These are phyloP conservation scores for Simplicillium sp. DNA, from an alignment of 2,329 filamentous ascomycete species.

Conservation along the genomic window DNA sequence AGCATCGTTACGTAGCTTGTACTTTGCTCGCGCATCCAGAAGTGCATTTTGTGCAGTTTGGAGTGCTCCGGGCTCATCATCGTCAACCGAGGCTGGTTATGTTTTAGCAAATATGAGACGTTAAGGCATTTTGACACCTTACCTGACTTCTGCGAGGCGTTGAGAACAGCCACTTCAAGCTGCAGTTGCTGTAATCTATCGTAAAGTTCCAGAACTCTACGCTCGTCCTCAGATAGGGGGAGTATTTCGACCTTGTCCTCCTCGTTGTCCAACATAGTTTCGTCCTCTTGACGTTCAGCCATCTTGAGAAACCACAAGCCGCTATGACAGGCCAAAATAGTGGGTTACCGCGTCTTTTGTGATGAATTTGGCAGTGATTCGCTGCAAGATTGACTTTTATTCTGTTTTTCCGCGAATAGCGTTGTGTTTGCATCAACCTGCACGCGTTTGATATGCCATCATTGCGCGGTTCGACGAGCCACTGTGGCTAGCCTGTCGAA, in stretches of 20 bases:
- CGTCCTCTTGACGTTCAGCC: constrained; percentile 15
- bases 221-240: constrained; percentile 56
- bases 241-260: constrained; percentile 29
- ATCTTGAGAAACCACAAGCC: constrained; percentile 11
- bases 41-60: constrained; percentile 54
- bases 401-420: too few relatives aligned
- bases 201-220: constrained; percentile 57
- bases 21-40: constrained; percentile 60
- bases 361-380: too few relatives aligned
- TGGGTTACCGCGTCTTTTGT: too few relatives aligned
- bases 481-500: constrained; percentile 1
- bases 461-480: neutral
- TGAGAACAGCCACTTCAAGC: constrained; percentile 61
- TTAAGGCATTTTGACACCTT: neutral
- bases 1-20: constrained; percentile 60
- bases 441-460: too few relatives aligned
- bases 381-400: too few relatives aligned
- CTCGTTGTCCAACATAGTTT: constrained; percentile 14
- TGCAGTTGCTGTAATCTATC: constrained; percentile 62
- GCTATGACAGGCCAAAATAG: too few relatives aligned
- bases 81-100: constrained; percentile 13
- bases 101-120: constrained; percentile 1
- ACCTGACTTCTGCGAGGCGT: constrained; percentile 20
- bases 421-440: too few relatives aligned
- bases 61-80: constrained; percentile 38